A percentile compares a stretch with the other conserved stretches of the same genome.
phyloP scores from a whole-genome alignment of 495 filamentous ascomycete species.

The Penicillium cataractarum region DNA sequence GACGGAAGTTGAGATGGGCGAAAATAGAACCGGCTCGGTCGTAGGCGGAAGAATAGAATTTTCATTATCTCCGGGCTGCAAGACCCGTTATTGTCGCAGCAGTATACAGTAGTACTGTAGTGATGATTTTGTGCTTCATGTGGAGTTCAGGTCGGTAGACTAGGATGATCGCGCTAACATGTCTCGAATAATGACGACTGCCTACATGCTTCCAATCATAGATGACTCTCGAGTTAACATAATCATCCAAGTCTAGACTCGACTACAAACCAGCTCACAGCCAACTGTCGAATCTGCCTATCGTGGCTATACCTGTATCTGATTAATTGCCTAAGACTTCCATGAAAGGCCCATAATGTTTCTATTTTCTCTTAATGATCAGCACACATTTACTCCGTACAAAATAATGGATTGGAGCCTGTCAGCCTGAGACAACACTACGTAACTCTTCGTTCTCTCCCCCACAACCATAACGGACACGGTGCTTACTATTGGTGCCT shows the following conservation, averaged over 20 bases:
- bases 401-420: constrained; percentile 12
- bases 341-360: not conserved
- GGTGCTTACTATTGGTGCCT: not conserved
- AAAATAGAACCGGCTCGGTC: not conserved
- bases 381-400: not conserved
- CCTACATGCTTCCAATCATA: not conserved
- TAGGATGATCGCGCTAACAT: not conserved
- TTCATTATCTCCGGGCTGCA: not conserved
- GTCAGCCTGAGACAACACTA: constrained; percentile 14
- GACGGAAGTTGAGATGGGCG: not conserved
- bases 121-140: not conserved
- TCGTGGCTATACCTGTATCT: not conserved
- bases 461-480: constrained; percentile 1
- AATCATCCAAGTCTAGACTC: not conserved
- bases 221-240: not conserved
- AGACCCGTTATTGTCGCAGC: not conserved
- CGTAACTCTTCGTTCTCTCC: constrained; percentile 12
- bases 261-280: not conserved
- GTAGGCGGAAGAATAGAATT: constrained; percentile 20
- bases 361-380: not conserved
- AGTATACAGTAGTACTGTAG: too few relatives aligned
- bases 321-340: not conserved
- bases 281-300: not conserved
- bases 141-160: not conserved
- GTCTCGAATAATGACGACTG: not conserved